Evolutionary conservation across 169 alveolate genomes (phyloP), one percentile per base, ranked within the genome.

Genomic region (Eimeria sp.): DNA sequence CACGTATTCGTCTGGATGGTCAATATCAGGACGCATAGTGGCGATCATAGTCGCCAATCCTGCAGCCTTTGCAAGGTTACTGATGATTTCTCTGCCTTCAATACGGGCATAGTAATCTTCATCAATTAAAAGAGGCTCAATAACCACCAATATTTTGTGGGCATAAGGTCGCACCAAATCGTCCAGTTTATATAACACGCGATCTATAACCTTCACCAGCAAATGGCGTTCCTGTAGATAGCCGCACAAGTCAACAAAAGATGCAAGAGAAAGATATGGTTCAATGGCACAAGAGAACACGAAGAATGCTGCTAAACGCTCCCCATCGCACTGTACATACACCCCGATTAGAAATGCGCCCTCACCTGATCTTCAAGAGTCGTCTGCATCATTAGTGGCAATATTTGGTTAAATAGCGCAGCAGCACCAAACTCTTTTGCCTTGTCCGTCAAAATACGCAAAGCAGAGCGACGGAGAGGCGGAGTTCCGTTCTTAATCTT

Each of bases 11-110:
- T 99, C 99, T n/a, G 99, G 99, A 96, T 99, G 99, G 97, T 99
- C 99, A 65, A 99, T 99, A 96, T 99, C 99, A 2, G 99, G 99
- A 72, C 99, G 98, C 99, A 99, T 99, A 49, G 99, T 99, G n/a
- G 99, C 99, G 84, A 99, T 99, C 99, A 99, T 99, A 14, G 99
- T 99, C 1, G 99, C 99, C 72, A 99, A 97, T 14, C 99, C 99
- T 0, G 99, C 99, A 72, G 99, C 99, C 95, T 98, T 98, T 13
- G 97, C 96, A 14, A 91, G 97, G 97, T 99, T 99, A 76, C 99
- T 98, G 86, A 99, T 99, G 63, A 99, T 99, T 95, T 99, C 99
- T 95, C 99, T 97, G 14, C 99, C 99, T 97, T 99, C 99, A 43
- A 99, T 99, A 95, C 99, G 98, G 1, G 99, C 99, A 96, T 99